These are phyloP conservation scores for Ceriops tagal DNA, from an alignment of 345 rosid species.

Conservation along the genomic window DNA sequence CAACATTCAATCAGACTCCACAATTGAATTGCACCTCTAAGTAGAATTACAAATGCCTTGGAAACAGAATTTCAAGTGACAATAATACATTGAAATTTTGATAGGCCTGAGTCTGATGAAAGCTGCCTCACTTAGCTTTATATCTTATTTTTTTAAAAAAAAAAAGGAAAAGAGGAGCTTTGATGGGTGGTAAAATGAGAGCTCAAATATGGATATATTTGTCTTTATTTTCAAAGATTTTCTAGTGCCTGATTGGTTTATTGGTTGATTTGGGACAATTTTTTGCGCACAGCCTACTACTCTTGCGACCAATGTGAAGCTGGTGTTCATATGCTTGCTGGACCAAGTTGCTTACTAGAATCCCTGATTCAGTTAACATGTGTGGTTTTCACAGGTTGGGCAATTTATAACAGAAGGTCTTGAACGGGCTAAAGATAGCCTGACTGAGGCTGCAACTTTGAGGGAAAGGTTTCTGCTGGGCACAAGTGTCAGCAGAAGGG, in stretches of 20 bases:
- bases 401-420: slow-evolving; percentile 89
- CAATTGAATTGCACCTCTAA: neutral
- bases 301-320: slow-evolving; percentile 79
- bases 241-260: neutral
- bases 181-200: neutral
- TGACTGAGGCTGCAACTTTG: slow-evolving; percentile 87
- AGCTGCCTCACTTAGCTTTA: too few relatives aligned
- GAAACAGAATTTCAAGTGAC: neutral
- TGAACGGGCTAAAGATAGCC: slow-evolving; percentile 88
- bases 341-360: slow-evolving; percentile 46
- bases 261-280: slow-evolving; percentile 16
- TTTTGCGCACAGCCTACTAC: slow-evolving; percentile 59
- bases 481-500: slow-evolving; percentile 80
- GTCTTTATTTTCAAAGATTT: neutral
- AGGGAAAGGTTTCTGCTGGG: slow-evolving; percentile 95
- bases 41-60: neutral
- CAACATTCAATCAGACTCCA: neutral
- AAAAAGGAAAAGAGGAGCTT: too few relatives aligned
- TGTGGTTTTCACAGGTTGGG: slow-evolving; percentile 55
- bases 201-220: neutral
- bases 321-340: slow-evolving; percentile 82
- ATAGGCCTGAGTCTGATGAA: too few relatives aligned
- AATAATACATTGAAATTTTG: neutral
- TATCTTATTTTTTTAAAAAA: too few relatives aligned
- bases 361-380: slow-evolving; percentile 6